These are phyloP conservation scores for Cystoisospora suis DNA, from an alignment of 169 alveolate species.

Conservation along the genomic window DNA sequence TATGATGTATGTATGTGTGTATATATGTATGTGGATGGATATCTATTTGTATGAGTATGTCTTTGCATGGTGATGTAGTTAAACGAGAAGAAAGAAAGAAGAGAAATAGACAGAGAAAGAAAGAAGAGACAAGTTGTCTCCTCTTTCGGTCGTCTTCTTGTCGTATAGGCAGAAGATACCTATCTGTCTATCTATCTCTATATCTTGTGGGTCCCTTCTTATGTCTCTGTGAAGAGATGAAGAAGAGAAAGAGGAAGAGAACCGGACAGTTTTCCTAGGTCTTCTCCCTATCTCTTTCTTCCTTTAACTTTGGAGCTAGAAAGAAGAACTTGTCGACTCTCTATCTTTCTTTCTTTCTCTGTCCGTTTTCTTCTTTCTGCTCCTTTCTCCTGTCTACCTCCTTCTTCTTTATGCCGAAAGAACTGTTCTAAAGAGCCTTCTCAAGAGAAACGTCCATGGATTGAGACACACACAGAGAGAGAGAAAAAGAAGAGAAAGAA, in stretches of 20 bases:
- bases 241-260: background rate
- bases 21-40: background rate
- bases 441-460: constrained; percentile 47
- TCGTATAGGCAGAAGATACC: background rate
- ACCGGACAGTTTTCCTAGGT: background rate
- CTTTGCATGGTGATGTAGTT: background rate
- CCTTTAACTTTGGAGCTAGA: background rate
- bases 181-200: background rate
- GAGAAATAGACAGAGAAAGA: no score
- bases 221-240: background rate
- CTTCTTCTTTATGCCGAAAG: background rate
- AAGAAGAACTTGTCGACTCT: background rate
- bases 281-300: background rate
- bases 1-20: background rate
- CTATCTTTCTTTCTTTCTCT: background rate
- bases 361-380: background rate
- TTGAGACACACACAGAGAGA: background rate
- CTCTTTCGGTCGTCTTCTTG: no score
- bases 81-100: no score
- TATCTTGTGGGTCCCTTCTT: background rate
- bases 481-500: background rate
- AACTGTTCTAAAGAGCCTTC: no score
- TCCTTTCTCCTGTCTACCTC: background rate
- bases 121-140: no score
- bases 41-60: background rate